phyloP scores from a whole-genome alignment of 1,139 yeast species.

The Geotrichum klebahnii region DNA sequence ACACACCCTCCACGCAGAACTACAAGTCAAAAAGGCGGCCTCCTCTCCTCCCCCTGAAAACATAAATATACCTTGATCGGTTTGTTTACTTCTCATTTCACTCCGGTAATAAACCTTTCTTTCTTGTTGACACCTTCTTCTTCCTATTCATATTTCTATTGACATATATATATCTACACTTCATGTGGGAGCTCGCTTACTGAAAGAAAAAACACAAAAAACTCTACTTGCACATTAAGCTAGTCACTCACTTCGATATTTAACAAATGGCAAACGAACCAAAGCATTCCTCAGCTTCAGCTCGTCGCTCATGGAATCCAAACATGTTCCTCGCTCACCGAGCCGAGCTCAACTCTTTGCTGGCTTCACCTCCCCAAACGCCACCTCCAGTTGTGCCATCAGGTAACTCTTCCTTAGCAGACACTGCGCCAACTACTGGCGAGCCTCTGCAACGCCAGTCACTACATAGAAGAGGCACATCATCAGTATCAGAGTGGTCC shows the following conservation, averaged over 20 bases:
- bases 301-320: conserved; percentile 14
- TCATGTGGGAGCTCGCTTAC: no score
- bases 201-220: no score
- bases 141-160: not conserved
- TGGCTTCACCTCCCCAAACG: not conserved
- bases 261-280: not conserved
- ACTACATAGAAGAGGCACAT: not conserved
- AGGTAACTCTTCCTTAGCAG: not conserved
- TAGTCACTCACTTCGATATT: not conserved
- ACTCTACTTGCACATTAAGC: not conserved
- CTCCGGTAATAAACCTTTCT: not conserved
- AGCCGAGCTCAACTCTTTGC: not conserved
- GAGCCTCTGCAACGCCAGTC: not conserved
- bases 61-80: not conserved
- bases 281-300: not conserved
- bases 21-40: not conserved
- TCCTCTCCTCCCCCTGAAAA: not conserved
- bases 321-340: conserved; percentile 6
- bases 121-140: not conserved
- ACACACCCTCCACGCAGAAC: not conserved
- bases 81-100: conserved; percentile 1
- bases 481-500: conserved; percentile 7
- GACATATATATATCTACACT: no score
- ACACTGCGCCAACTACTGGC: not conserved
- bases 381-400: not conserved